These are phyloP conservation scores for Salix brachista DNA, from an alignment of 345 rosid species.

Conservation along the genomic window DNA sequence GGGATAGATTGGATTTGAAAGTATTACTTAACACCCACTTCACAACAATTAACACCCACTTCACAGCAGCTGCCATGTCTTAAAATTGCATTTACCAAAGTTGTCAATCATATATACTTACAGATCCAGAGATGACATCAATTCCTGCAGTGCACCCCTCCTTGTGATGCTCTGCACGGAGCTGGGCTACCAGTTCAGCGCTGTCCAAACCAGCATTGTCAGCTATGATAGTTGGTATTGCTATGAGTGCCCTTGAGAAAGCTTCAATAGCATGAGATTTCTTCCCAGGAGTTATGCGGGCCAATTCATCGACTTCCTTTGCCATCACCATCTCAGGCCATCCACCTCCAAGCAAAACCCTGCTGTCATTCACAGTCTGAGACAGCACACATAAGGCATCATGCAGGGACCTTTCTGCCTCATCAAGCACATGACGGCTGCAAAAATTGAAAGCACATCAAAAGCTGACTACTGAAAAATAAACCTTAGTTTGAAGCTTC, in stretches of 20 bases:
- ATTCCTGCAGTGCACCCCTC: slow-evolving; percentile 81
- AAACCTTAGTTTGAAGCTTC: too few relatives aligned
- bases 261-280: slow-evolving; percentile 96
- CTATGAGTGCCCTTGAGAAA: slow-evolving; percentile 75
- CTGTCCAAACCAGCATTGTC: slow-evolving; percentile 99
- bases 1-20: too few relatives aligned
- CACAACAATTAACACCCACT: too few relatives aligned
- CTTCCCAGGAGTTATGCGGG: slow-evolving; percentile 91
- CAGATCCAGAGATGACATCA: slow-evolving; percentile 91
- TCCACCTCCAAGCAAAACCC: slow-evolving; percentile 97
- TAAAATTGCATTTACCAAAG: too few relatives aligned
- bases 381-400: slow-evolving; percentile 96
- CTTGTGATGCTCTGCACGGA: slow-evolving; percentile 96
- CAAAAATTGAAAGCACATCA: slow-evolving; percentile 9
- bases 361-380: slow-evolving; percentile 86
- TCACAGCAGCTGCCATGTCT: too few relatives aligned
- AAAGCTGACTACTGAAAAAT: not conserved
- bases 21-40: too few relatives aligned
- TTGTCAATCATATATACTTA: slow-evolving; percentile 33
- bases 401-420: slow-evolving; percentile 96
- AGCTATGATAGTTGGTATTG: slow-evolving; percentile 90
- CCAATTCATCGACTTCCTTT: slow-evolving; percentile 92
- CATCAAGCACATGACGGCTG: slow-evolving; percentile 95
- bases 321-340: slow-evolving; percentile 99
- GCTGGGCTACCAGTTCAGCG: slow-evolving; percentile 89